Evolutionary conservation across 345 rosid genomes (phyloP), one percentile per base, ranked within the genome.

Genomic region (Salix suchowensis): DNA sequence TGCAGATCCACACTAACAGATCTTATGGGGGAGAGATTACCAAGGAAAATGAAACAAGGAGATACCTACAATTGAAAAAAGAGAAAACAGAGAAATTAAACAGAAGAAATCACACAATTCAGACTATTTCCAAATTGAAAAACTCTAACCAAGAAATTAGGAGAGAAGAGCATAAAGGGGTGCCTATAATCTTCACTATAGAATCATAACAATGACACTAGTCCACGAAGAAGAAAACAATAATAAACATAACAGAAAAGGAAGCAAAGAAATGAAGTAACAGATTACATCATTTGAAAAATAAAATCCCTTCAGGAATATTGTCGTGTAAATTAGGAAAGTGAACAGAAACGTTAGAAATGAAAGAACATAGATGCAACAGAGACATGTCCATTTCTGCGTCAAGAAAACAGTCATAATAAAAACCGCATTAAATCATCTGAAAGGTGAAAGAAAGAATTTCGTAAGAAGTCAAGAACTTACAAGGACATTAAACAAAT

Each of bases 11-110:
- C 4, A 34, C 36, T 82, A 26, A 23, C 80, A 3, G 79, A 76
- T 71, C 61, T 68, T 36, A 85, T 76, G 1, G 86, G 88, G 26
- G 88, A 81, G 1, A 83, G 84, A 71, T 79, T 77, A 37, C 32
- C 46, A 26, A 81, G 55, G 65, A 30, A 81, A 64, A 39, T 32
- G 30, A 40, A 71, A 23, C 81, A 36, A 18, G 85, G 81, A 34
- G 85, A 87, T 64, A 75, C 87, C 88, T 85, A 73, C 48, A 77
- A 55, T 36, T 18, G 14, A 24, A 61, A 70, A 9, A 37, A 42
- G 15, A 13, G 39, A 79, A 79, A 23, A 19, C 19, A 37, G 23
- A 64, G 36, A 7, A 14, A 70, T 11, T 58, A n/a, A 54, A 23
- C 2, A 24, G n/a, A 42, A 70, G 21, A 26, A 44, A 32, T 65